A percentile compares a stretch with the other conserved stretches of the same genome.
phyloP scores from a whole-genome alignment of 2,329 filamentous ascomycete genomes.

The Ophiostoma ips region DNA sequence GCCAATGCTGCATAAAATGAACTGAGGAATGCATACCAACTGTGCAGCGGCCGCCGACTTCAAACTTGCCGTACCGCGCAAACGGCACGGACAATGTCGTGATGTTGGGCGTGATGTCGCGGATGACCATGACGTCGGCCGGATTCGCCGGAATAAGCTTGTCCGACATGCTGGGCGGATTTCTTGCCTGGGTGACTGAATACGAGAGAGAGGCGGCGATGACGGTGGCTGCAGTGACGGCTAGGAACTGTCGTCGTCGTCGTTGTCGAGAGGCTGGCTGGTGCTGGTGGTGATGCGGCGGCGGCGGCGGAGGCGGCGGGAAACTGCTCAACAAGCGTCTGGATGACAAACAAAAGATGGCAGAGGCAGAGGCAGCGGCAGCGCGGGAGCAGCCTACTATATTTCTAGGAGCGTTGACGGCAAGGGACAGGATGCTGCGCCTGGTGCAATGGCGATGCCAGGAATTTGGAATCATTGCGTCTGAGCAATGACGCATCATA shows the following conservation, averaged over 20 bases:
- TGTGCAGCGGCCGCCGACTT: constrained; percentile 77
- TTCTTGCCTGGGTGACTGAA: background rate
- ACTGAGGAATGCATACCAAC: constrained; percentile 47
- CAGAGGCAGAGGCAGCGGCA: background rate
- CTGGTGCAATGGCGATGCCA: background rate
- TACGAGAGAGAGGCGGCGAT: background rate
- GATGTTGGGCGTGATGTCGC: constrained; percentile 66
- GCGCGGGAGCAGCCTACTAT: background rate
- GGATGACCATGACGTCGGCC: constrained; percentile 77
- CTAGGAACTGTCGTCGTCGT: too few species aligned
- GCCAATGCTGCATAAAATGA: too few species aligned
- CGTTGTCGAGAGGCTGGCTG: background rate
- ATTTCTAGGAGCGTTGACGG: background rate
- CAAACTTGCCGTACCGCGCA: constrained; percentile 60
- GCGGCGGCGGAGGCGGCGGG: background rate
- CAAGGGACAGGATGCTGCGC: too few species aligned
- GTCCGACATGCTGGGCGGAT: constrained; percentile 34
- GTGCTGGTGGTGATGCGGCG: background rate
- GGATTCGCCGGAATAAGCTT: constrained; percentile 58
- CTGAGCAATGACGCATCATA: constrained; percentile 1
- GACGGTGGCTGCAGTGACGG: background rate
- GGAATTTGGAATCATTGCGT: constrained; percentile 1
- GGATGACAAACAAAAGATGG: background rate
- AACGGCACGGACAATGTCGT: constrained; percentile 76
- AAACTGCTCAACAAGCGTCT: background rate